Percentiles rank a stretch among this genome's conserved stretches.
Evolutionary conservation across 106 monocot species (phyloP).

Genomic region (Alisma plantagoaquatica): DNA sequence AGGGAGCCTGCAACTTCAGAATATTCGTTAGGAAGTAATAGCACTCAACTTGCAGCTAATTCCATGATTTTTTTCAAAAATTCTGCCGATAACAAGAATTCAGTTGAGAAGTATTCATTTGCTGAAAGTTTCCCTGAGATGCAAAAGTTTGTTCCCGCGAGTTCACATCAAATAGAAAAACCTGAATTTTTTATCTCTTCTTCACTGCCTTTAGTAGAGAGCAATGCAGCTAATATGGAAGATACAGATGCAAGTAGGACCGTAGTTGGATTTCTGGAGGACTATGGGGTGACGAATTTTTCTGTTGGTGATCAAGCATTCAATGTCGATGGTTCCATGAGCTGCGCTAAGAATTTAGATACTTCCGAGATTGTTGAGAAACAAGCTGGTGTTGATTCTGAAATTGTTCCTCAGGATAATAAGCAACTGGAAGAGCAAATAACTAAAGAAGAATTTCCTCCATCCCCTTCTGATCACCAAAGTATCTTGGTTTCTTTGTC

Average conservation of each 20-base stretch:
- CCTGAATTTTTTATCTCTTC: too few relatives aligned
- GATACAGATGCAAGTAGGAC: too few relatives aligned
- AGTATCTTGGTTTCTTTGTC: conserved; percentile 88
- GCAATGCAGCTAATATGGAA: neutral
- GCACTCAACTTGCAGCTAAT: neutral
- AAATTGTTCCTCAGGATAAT: too few relatives aligned
- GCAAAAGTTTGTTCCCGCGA: too few relatives aligned
- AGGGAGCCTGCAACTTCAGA: neutral
- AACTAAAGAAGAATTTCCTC: conserved; percentile 38
- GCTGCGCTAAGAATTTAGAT: neutral
- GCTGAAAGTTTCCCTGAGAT: too few relatives aligned
- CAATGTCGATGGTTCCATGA: neutral
- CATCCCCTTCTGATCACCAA: conserved; percentile 75
- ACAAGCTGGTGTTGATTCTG: neutral
- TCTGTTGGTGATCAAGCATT: neutral
- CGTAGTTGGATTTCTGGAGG: neutral
- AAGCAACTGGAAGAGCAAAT: conserved; percentile 4
- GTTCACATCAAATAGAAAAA: too few relatives aligned
- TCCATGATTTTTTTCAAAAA: too few relatives aligned
- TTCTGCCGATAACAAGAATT: neutral
- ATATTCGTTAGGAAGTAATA: too few relatives aligned
- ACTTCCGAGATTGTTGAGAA: neutral
- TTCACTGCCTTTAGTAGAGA: too few relatives aligned
- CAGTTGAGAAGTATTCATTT: neutral
- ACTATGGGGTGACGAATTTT: neutral